These are phyloP conservation scores for Orbilia javanica DNA, from an alignment of 2,329 filamentous ascomycete genomes.

Conservation along the genomic window DNA sequence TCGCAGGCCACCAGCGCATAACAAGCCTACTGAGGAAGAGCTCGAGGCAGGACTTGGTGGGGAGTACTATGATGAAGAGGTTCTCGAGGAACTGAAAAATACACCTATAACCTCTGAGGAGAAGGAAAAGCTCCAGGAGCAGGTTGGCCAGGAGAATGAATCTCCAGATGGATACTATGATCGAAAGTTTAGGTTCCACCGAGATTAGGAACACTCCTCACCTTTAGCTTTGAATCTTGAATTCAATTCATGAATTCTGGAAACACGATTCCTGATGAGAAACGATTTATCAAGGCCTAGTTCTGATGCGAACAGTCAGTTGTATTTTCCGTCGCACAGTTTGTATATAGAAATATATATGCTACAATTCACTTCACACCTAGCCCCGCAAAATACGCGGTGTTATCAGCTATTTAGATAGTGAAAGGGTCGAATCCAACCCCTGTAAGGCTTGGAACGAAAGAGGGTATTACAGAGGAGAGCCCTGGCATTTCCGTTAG, in stretches of 20 bases:
- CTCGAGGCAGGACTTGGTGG: background rate
- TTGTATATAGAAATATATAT: constrained; percentile 5
- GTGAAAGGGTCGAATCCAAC: background rate
- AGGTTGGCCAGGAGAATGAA: background rate
- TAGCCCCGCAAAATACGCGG: background rate
- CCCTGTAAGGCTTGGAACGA: background rate
- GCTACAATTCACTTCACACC: background rate
- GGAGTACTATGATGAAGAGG: constrained; percentile 4
- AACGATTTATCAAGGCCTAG: background rate
- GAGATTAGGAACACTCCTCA: background rate
- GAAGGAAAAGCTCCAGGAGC: background rate
- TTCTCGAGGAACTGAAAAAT: background rate
- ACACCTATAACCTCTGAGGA: background rate
- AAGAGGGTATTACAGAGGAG: background rate
- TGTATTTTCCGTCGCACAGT: background rate
- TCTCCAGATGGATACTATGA: background rate
- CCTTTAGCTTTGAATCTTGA: background rate
- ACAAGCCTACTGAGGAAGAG: background rate
- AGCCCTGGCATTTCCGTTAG: background rate
- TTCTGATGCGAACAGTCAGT: background rate
- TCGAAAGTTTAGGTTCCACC: constrained; percentile 6
- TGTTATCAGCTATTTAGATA: background rate
- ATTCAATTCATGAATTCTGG: too few relatives aligned
- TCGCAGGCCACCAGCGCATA: background rate
- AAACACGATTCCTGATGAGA: background rate